Percentiles rank a stretch among this genome's conserved stretches.
Conservation (phyloP, 257 asterid genomes). For the Solanum piurae region DNA sequence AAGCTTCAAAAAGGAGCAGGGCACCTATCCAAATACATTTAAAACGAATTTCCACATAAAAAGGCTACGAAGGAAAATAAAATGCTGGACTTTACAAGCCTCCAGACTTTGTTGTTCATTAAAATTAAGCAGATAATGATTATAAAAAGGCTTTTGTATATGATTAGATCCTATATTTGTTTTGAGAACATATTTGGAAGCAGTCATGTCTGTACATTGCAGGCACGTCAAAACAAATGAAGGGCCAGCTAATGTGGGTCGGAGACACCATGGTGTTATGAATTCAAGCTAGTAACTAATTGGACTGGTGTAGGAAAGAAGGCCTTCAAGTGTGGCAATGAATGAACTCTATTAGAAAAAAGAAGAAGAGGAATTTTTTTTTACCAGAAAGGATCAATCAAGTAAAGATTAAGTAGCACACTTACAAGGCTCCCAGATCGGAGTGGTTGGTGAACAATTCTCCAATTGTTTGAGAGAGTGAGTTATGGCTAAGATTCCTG, state of each 20-base stretch:
- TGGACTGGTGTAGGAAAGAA: background rate
- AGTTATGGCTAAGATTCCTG: slow-evolving; percentile 78
- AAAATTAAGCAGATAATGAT: background rate
- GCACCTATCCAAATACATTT: background rate
- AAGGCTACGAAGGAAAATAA: background rate
- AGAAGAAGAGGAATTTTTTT: background rate
- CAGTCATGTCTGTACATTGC: background rate
- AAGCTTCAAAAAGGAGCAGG: background rate
- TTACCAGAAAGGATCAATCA: background rate
- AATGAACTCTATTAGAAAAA: background rate
- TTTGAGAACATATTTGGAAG: background rate
- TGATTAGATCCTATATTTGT: background rate
- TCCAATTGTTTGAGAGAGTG: slow-evolving; percentile 62
- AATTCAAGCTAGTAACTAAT: background rate
- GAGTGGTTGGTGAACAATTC: slow-evolving; percentile 75
- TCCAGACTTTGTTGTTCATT: background rate
- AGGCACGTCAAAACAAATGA: background rate
- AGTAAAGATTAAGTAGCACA: background rate
- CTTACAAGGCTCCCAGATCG: slow-evolving; percentile 52
- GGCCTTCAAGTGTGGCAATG: background rate
- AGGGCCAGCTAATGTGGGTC: background rate
- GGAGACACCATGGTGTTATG: background rate
- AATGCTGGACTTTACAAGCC: background rate
- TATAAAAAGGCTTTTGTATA: background rate
- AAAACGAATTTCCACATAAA: background rate